phyloP scores from a whole-genome alignment of 768 basidiomycete genomes.

The Gelatoporia subvermispora region DNA sequence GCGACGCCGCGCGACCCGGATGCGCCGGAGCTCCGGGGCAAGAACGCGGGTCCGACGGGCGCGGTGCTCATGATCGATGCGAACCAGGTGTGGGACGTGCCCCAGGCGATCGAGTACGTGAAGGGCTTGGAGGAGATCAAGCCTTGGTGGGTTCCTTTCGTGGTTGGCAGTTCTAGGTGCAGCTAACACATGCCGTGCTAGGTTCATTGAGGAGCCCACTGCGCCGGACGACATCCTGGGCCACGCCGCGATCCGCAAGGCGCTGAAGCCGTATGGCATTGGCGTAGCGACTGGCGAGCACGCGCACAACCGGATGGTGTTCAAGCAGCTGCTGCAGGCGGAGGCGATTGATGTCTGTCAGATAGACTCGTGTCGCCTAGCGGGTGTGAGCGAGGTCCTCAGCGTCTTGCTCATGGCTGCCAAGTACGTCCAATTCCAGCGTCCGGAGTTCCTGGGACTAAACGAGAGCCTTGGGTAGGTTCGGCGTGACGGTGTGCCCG shows the following conservation, averaged over 20 bases:
- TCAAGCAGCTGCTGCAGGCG: constrained; percentile 89
- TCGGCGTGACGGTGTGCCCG: constrained; percentile 83
- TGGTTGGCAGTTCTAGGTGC: background rate
- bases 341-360: constrained; percentile 94
- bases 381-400: constrained; percentile 92
- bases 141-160: constrained; percentile 62
- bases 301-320: constrained; percentile 91
- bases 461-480: constrained; percentile 37
- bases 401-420: constrained; percentile 87
- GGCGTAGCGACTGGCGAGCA: constrained; percentile 95
- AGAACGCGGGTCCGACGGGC: constrained; percentile 94
- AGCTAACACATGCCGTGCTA: constrained; percentile 18
- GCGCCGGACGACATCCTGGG: constrained; percentile 89
- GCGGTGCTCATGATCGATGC: constrained; percentile 96
- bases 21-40: constrained; percentile 63
- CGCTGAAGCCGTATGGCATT: constrained; percentile 72
- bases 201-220: constrained; percentile 94
- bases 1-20: constrained; percentile 53
- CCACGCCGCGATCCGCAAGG: constrained; percentile 75
- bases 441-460: background rate
- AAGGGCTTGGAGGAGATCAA: constrained; percentile 71
- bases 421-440: constrained; percentile 44
- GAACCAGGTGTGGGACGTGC: constrained; percentile 95
- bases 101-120: constrained; percentile 90
- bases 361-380: constrained; percentile 91